phyloP scores from a whole-genome alignment of 2,329 filamentous ascomycete genomes.

The Venturia carpophila region DNA sequence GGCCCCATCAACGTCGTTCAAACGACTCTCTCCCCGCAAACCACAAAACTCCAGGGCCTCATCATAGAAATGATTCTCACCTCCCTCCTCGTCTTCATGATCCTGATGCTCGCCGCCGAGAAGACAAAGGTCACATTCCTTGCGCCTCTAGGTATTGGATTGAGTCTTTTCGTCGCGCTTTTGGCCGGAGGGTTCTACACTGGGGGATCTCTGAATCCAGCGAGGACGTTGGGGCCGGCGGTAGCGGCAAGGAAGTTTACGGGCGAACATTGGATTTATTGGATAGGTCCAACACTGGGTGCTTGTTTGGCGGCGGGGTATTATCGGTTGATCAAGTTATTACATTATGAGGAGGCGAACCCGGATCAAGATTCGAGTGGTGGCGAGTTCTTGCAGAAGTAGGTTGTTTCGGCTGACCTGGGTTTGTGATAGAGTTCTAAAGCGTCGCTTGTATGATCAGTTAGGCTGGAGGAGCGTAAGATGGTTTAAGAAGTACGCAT shows the following conservation, averaged over 20 bases:
- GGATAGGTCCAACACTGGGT: conserved; percentile 17
- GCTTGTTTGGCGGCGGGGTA: conserved; percentile 13
- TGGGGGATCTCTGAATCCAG: conserved; percentile 14
- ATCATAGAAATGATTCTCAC: conserved; percentile 46
- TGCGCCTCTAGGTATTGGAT: conserved; percentile 30
- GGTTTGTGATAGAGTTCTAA: not conserved
- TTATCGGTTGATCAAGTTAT: conserved; percentile 17
- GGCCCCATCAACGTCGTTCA: conserved; percentile 36
- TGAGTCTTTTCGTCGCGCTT: conserved; percentile 19
- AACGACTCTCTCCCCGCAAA: conserved; percentile 36
- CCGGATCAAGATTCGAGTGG: conserved; percentile 18
- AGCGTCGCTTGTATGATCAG: not conserved
- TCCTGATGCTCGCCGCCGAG: conserved; percentile 35
- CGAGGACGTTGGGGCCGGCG: conserved; percentile 16
- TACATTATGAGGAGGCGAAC: conserved; percentile 19
- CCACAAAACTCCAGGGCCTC: conserved; percentile 38
- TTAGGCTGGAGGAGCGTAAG: too few relatives aligned
- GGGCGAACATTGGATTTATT: conserved; percentile 19
- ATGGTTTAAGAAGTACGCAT: not conserved
- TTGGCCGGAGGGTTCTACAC: conserved; percentile 15
- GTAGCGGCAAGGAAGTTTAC: conserved; percentile 16
- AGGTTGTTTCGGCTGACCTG: not conserved
- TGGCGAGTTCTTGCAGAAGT: not conserved
- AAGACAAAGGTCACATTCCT: conserved; percentile 37
- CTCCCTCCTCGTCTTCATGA: conserved; percentile 31